These are phyloP conservation scores for Acacia confusa DNA, from an alignment of 306 rosid species.

Conservation along the genomic window DNA sequence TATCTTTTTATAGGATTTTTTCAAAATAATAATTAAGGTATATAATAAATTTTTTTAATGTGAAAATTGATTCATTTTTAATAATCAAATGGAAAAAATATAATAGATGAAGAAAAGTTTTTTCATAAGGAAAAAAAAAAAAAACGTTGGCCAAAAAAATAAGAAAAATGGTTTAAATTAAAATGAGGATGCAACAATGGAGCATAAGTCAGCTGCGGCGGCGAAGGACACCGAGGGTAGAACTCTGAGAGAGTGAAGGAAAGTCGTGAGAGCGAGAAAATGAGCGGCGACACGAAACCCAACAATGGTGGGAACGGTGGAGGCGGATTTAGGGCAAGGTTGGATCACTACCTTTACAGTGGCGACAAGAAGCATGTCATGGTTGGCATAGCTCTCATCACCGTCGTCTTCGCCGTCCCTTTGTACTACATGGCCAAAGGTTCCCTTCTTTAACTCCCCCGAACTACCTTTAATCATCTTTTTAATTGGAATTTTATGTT, in stretches of 20 bases:
- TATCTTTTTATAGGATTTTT: too few relatives aligned
- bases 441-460: neutral
- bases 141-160: too few relatives aligned
- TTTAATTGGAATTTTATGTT: neutral
- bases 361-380: conserved; percentile 88
- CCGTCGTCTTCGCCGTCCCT: conserved; percentile 61
- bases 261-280: conserved; percentile 17
- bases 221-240: neutral
- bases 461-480: neutral
- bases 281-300: conserved; percentile 58
- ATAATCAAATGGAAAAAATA: neutral
- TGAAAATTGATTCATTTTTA: neutral
- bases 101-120: too few relatives aligned
- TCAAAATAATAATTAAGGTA: too few relatives aligned
- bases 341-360: conserved; percentile 71
- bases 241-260: neutral
- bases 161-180: neutral
- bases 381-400: conserved; percentile 69
- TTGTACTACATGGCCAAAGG: conserved; percentile 81
- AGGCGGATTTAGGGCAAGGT: conserved; percentile 54
- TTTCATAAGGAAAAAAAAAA: too few relatives aligned
- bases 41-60: too few relatives aligned
- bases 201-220: neutral
- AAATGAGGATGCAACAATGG: neutral
- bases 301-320: conserved; percentile 32